A percentile compares a stretch with the other conserved stretches of the same genome.
Conservation (phyloP, 2,329 filamentous ascomycete genomes). For the Ophiostoma ips region DNA sequence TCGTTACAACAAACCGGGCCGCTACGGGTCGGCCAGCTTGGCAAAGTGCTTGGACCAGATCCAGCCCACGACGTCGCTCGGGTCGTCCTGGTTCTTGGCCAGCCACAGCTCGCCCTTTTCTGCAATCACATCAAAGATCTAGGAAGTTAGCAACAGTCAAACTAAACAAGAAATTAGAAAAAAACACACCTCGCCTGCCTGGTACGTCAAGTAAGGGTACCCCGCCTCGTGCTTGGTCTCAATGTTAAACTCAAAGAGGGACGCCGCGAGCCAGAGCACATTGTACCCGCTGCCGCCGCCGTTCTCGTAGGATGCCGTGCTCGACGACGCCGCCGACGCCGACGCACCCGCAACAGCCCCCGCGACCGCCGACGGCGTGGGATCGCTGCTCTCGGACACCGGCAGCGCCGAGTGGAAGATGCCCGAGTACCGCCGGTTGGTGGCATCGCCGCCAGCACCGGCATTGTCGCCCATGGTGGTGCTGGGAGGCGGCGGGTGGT, state of each 20-base stretch:
- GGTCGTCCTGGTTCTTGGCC: conserved; percentile 91
- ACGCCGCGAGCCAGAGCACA: conserved; percentile 81
- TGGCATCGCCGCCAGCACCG: not conserved
- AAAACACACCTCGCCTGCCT: conserved; percentile 61
- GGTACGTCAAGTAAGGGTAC: conserved; percentile 91
- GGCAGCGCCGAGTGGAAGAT: conserved; percentile 82
- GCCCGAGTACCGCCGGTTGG: conserved; percentile 47
- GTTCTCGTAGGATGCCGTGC: not conserved
- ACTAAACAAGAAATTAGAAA: not conserved
- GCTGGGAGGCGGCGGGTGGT: conserved; percentile 26
- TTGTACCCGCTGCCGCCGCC: conserved; percentile 39
- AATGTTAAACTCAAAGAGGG: conserved; percentile 94
- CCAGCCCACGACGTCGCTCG: conserved; percentile 70
- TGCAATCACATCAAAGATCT: conserved; percentile 83
- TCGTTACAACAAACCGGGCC: not conserved
- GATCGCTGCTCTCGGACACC: conserved; percentile 44
- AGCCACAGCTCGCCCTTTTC: conserved; percentile 98
- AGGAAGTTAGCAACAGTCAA: conserved; percentile 3
- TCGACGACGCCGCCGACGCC: conserved; percentile 6
- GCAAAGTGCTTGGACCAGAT: conserved; percentile 99
- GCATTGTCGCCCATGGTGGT: conserved; percentile 12
- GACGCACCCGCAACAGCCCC: conserved; percentile 45
- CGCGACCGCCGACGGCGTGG: conserved; percentile 26
- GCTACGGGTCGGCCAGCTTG: conserved; percentile 38
- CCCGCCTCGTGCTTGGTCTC: conserved; percentile 85